Base-by-base conservation (phyloP, 352 stramenopile genomes). In the Thalassiosira mediterranea region DNA sequence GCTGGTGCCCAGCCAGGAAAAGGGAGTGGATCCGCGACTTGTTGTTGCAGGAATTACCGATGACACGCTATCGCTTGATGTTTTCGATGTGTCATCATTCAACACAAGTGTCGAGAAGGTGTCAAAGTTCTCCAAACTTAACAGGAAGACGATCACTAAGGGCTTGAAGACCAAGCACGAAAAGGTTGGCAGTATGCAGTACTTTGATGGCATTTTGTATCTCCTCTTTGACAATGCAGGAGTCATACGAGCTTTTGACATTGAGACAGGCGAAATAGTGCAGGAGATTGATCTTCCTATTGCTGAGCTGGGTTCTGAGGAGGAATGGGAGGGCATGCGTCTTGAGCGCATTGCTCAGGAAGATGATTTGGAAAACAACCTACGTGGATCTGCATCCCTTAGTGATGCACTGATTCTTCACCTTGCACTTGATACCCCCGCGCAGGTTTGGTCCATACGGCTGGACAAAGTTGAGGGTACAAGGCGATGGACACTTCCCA, bases 271-370 rank as follows among this genome's bases (percentile, higher is more conserved):
- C 15, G 3, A 37, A 5, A 8, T 71, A 10, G 31, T 54, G 3
- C 34, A 60, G 37, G 61, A 71, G 32, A 32, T 25, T 3, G 37
- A 23, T 5, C 62, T 63, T 34, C 51, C 62, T 31, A 26, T 63
- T 34, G 31, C 62, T 26, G 47, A n/a, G 23, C 15, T 17, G 8
- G 34, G 49, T 28, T 46, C n/a, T n/a, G 51, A 64, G 21, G 0
- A 25, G 1, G 31, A 72, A 53, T 72, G 62, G 62, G 62, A 72
- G 40, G 62, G 62, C 17, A 61, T 72, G 62, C 17, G 23, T 37
- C 40, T 72, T 21, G 28, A 72, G 29, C 25, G 62, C 5, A 63
- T 53, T 2, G n/a, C n/a, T n/a, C n/a, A n/a, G n/a, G 21, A 51
- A 21, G 21, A 31, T 11, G 29, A 31, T 13, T 23, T 17, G 8